Evolutionary conservation across 1,284 basidiomycete species (phyloP).

Genomic region (Psilocybe mexicana): DNA sequence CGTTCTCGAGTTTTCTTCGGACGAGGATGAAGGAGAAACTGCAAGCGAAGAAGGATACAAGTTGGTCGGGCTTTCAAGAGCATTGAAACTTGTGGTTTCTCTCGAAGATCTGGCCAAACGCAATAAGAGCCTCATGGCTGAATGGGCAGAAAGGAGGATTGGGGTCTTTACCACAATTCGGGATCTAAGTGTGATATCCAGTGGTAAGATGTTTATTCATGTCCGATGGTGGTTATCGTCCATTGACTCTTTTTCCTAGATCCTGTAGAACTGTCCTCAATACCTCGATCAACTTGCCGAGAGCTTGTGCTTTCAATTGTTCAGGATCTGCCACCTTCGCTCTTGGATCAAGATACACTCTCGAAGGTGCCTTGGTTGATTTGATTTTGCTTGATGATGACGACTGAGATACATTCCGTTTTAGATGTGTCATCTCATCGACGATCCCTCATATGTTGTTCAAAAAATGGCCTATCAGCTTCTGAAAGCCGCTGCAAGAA

Average conservation of each 20-base stretch:
- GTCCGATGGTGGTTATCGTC: neutral
- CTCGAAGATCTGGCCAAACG: conserved; percentile 72
- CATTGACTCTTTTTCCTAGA: conserved; percentile 29
- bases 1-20: conserved; percentile 76
- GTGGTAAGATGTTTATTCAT: conserved; percentile 42
- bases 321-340: conserved; percentile 60
- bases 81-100: conserved; percentile 66
- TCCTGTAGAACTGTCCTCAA: conserved; percentile 35
- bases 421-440: conserved; percentile 76
- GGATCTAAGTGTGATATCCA: conserved; percentile 53
- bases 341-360: conserved; percentile 68
- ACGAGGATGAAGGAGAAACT: conserved; percentile 5
- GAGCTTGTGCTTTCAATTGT: conserved; percentile 68
- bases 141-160: conserved; percentile 65
- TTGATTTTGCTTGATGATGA: neutral
- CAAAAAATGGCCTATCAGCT: conserved; percentile 74
- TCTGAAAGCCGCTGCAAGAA: conserved; percentile 61
- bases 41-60: conserved; percentile 30
- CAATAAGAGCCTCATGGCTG: conserved; percentile 73
- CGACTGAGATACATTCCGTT: conserved; percentile 4
- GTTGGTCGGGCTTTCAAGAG: conserved; percentile 66
- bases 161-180: conserved; percentile 57
- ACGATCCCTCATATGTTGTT: conserved; percentile 64
- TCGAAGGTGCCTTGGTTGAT: conserved; percentile 47
- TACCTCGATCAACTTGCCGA: conserved; percentile 69